These are phyloP conservation scores for Penicillium expansum DNA, from an alignment of 2,329 filamentous ascomycete species.

Conservation along the genomic window DNA sequence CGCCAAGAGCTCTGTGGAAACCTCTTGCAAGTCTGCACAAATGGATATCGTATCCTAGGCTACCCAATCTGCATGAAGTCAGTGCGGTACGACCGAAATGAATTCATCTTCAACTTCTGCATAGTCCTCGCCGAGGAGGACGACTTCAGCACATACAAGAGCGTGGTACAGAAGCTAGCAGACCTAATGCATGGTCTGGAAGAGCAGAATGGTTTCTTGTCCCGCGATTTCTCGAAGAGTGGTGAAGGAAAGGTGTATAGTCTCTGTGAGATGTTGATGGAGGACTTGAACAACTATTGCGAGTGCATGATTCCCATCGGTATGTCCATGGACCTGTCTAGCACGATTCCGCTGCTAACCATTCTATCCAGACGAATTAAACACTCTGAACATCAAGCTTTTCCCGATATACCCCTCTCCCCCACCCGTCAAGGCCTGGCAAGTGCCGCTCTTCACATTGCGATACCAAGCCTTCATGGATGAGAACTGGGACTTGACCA, in stretches of 20 bases:
- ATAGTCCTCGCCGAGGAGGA: constrained; percentile 69
- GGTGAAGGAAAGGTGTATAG: constrained; percentile 57
- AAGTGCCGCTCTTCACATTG: constrained; percentile 77
- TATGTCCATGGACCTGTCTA: constrained; percentile 44
- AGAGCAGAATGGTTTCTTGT: constrained; percentile 80
- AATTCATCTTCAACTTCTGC: constrained; percentile 98
- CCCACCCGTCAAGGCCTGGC: constrained; percentile 76
- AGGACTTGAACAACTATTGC: constrained; percentile 94
- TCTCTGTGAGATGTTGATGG: constrained; percentile 81
- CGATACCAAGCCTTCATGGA: constrained; percentile 53
- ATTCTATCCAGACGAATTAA: constrained; percentile 68
- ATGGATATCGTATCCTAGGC: constrained; percentile 77
- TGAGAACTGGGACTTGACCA: constrained; percentile 55
- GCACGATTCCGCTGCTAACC: constrained; percentile 8
- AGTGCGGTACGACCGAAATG: constrained; percentile 80
- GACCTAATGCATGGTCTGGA: constrained; percentile 85
- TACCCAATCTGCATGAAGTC: constrained; percentile 86
- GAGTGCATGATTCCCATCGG: constrained; percentile 98
- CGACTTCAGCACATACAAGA: constrained; percentile 76
- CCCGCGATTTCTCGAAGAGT: constrained; percentile 44
- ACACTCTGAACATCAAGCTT: constrained; percentile 93
- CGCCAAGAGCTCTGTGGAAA: constrained; percentile 94
- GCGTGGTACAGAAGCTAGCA: constrained; percentile 81
- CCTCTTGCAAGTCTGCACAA: constrained; percentile 67
- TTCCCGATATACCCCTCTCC: constrained; percentile 80